These are phyloP conservation scores for Camellia japonica DNA, from an alignment of 148 eudicot genomes.

Conservation along the genomic window DNA sequence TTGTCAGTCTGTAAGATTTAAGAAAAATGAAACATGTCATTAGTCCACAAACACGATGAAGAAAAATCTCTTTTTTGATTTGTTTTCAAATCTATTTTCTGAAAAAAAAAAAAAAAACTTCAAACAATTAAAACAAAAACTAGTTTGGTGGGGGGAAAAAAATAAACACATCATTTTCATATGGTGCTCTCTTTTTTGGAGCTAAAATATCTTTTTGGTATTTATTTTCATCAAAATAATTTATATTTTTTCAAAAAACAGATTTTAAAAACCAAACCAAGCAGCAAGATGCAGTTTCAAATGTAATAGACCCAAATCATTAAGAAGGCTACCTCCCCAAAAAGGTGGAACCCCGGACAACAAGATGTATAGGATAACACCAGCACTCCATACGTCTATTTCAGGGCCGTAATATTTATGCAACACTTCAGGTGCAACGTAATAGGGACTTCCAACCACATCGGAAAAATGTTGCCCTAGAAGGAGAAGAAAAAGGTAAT, in stretches of 20 bases:
- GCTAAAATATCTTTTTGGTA: too few relatives aligned
- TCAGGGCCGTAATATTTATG: constrained; percentile 79
- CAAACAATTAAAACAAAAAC: too few relatives aligned
- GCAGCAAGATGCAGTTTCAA: not conserved
- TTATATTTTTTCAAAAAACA: too few relatives aligned
- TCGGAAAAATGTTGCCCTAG: constrained; percentile 69
- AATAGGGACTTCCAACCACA: constrained; percentile 83
- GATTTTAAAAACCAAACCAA: too few relatives aligned
- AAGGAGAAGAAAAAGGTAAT: constrained; percentile 3
- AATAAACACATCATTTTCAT: too few relatives aligned
- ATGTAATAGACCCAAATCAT: not conserved
- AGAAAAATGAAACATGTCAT: not conserved
- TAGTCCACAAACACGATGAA: not conserved
- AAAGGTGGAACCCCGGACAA: constrained; percentile 75
- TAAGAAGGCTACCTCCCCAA: constrained; percentile 58
- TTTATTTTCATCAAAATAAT: too few relatives aligned
- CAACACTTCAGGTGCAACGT: constrained; percentile 80
- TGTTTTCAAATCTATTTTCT: too few relatives aligned
- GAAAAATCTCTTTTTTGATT: not conserved
- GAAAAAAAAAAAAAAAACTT: too few relatives aligned
- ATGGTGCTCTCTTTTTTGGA: too few relatives aligned
- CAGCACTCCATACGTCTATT: constrained; percentile 84
- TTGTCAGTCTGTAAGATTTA: constrained; percentile 59
- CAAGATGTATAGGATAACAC: constrained; percentile 75
- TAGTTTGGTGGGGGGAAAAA: too few relatives aligned